Conservation (phyloP, 306 rosid species). For the Cucumis sativus region DNA sequence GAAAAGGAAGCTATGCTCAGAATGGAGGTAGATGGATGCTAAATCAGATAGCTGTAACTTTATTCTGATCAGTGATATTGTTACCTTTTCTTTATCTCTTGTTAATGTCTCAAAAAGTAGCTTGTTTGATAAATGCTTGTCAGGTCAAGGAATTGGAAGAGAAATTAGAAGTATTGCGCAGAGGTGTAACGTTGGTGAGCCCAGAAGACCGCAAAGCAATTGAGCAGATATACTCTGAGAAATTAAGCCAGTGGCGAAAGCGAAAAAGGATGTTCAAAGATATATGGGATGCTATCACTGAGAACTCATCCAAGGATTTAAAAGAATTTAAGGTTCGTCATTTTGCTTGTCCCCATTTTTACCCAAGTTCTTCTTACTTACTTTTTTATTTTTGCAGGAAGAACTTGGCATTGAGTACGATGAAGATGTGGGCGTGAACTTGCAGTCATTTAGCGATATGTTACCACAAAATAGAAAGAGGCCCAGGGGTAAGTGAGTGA, state of each 20-base stretch:
- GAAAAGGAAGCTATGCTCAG: conserved; percentile 52
- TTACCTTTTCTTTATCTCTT: background rate
- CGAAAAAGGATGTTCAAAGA: conserved; percentile 89
- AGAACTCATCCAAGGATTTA: conserved; percentile 73
- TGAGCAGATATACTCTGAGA: conserved; percentile 34
- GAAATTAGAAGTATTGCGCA: conserved; percentile 50
- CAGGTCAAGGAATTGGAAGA: conserved; percentile 70
- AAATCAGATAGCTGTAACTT: background rate
- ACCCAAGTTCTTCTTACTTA: background rate
- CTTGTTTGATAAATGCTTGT: conserved; percentile 15
- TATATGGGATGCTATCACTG: conserved; percentile 83
- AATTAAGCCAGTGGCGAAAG: conserved; percentile 70
- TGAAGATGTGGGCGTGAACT: conserved; percentile 63
- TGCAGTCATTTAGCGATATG: conserved; percentile 55
- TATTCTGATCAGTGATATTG: background rate
- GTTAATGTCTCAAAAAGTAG: background rate
- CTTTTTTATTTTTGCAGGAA: conserved; percentile 37
- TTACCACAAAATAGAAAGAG: conserved; percentile 50
- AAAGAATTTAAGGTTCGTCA: conserved; percentile 66
- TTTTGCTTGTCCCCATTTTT: background rate
- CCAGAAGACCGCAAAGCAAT: conserved; percentile 76
- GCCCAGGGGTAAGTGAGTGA: conserved; percentile 34
- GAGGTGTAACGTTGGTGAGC: conserved; percentile 76
- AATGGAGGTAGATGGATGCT: conserved; percentile 40
- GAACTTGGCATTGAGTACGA: conserved; percentile 80